phyloP scores from a whole-genome alignment of 306 rosid species.

The Cicer pinnatifidum region DNA sequence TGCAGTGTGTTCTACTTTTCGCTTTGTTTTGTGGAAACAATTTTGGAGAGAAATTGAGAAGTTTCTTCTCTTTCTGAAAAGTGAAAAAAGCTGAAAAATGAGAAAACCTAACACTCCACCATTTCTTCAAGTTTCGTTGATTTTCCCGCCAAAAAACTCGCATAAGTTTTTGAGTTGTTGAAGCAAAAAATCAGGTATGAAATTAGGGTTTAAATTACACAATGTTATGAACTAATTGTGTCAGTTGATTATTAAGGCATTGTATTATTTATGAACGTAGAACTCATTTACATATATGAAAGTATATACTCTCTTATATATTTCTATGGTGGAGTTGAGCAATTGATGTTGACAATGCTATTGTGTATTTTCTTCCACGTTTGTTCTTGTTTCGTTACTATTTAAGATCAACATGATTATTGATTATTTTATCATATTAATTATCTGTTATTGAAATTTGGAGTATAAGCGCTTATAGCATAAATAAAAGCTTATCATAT shows the following conservation, averaged over 20 bases:
- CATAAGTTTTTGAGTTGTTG: background rate
- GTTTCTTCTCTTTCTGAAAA: too few species aligned
- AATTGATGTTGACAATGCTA: background rate
- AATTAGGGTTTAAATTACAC: background rate
- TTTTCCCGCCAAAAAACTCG: background rate
- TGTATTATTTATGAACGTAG: background rate
- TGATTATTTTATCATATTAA: too few species aligned
- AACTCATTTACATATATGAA: background rate
- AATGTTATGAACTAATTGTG: background rate
- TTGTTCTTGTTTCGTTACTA: background rate
- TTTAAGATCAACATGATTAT: background rate
- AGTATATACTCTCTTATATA: too few species aligned
- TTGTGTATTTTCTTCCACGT: background rate
- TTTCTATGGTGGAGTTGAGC: background rate
- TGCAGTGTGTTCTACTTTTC: too few species aligned
- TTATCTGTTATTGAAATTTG: too few species aligned
- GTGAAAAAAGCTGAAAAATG: too few species aligned
- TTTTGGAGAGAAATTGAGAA: too few species aligned
- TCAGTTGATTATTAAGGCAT: background rate
- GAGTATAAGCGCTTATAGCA: too few species aligned
- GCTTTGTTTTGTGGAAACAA: too few species aligned
- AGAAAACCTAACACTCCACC: background rate
- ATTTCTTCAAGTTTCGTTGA: background rate
- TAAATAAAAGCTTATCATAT: too few species aligned
- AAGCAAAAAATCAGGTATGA: background rate